Percentiles rank a stretch among this genome's conserved stretches.
These are phyloP conservation scores for Solanum peruvianum DNA, from an alignment of 257 asterid genomes.

Conservation along the genomic window DNA sequence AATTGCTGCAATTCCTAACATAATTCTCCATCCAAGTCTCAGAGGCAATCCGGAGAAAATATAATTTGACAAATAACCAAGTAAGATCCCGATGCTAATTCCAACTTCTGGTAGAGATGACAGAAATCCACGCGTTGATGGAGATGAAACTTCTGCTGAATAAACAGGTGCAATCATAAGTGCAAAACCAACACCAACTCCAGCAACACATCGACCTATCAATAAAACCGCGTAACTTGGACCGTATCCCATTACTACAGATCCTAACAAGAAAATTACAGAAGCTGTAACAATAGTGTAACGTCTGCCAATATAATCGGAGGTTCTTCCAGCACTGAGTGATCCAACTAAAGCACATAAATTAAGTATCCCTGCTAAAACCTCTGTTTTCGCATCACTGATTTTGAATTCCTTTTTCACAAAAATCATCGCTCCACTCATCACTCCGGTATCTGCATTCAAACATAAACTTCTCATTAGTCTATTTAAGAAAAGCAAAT, in stretches of 20 bases:
- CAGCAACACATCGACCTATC: conserved; percentile 50
- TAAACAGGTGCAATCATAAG: conserved; percentile 88
- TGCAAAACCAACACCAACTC: conserved; percentile 76
- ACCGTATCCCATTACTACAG: conserved; percentile 57
- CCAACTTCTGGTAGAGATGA: conserved; percentile 66
- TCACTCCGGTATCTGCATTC: conserved; percentile 61
- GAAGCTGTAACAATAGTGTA: conserved; percentile 50
- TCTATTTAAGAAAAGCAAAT: neutral
- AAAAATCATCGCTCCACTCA: conserved; percentile 81
- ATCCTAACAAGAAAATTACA: conserved; percentile 48
- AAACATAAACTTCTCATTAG: neutral
- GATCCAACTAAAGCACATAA: conserved; percentile 60
- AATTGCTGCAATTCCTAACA: conserved; percentile 64
- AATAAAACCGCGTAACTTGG: conserved; percentile 44
- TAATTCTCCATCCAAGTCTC: conserved; percentile 52
- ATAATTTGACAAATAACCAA: conserved; percentile 56
- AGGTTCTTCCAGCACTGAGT: conserved; percentile 56
- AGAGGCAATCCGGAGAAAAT: conserved; percentile 24
- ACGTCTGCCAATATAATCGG: conserved; percentile 56
- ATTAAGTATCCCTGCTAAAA: conserved; percentile 61
- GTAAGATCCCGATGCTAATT: conserved; percentile 46
- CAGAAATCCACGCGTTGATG: conserved; percentile 48
- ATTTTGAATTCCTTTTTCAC: conserved; percentile 53
- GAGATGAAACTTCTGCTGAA: conserved; percentile 63
- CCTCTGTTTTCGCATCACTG: conserved; percentile 36